Evolutionary conservation across 192 early-diverging fungal species (phyloP).

Genomic region (Coemansia sp.): DNA sequence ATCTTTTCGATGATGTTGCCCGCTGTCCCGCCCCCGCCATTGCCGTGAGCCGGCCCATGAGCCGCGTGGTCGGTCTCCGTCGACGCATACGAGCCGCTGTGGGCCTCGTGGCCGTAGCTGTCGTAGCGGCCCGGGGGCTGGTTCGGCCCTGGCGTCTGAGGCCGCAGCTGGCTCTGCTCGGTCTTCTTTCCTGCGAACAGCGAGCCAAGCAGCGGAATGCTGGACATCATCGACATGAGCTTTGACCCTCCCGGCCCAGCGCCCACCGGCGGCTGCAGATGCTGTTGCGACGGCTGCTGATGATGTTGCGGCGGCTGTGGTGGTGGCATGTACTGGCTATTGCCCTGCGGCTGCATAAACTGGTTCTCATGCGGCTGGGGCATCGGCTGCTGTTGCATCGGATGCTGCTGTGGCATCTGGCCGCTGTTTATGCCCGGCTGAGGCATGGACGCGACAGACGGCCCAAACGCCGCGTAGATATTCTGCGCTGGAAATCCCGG

Average conservation of each 20-base stretch:
- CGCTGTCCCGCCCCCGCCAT: neutral
- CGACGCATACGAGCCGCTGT: conserved; percentile 15
- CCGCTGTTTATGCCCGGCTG: neutral
- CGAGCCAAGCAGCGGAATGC: conserved; percentile 42
- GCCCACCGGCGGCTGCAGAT: neutral
- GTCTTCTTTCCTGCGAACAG: conserved; percentile 37
- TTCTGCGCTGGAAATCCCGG: conserved; percentile 4
- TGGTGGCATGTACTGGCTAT: neutral
- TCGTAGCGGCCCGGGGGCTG: conserved; percentile 16
- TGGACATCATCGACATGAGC: conserved; percentile 38
- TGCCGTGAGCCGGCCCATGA: neutral
- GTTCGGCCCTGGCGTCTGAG: conserved; percentile 2
- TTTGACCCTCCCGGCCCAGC: conserved; percentile 17
- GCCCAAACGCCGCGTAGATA: conserved; percentile 1
- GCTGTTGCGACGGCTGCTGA: neutral
- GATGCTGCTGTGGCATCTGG: neutral
- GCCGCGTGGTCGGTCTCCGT: conserved; percentile 6
- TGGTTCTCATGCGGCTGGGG: conserved; percentile 6
- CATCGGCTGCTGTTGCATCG: neutral
- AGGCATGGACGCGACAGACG: conserved; percentile 17
- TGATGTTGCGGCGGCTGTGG: neutral
- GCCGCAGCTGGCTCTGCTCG: conserved; percentile 4
- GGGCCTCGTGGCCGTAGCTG: conserved; percentile 7
- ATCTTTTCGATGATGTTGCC: conserved; percentile 14
- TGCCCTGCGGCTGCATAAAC: neutral